A percentile compares a stretch with the other conserved stretches of the same genome.
These are phyloP conservation scores for Melampsora americana DNA, from an alignment of 1,284 basidiomycete genomes.

Conservation along the genomic window DNA sequence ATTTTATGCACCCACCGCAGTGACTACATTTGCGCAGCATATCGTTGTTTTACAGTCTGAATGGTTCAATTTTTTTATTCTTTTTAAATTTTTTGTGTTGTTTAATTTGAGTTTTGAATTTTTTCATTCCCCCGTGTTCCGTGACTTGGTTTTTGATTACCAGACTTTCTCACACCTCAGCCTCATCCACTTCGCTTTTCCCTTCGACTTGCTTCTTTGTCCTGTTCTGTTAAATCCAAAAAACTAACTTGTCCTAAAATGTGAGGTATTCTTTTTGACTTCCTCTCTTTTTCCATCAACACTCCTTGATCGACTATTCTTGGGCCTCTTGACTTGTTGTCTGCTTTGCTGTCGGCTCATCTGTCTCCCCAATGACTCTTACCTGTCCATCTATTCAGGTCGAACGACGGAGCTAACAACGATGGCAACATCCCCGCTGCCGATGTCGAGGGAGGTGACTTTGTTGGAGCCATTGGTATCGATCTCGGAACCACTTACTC, in stretches of 20 bases:
- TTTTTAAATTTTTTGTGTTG: no score
- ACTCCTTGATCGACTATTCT: background rate
- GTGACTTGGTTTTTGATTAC: no score
- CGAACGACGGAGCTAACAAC: constrained; percentile 44
- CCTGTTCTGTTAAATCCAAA: background rate
- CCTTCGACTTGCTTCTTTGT: background rate
- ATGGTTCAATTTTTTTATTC: no score
- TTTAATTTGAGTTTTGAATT: no score
- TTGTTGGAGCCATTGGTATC: constrained; percentile 57
- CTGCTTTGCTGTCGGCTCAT: background rate
- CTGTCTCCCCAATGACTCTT: background rate
- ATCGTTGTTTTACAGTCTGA: no score
- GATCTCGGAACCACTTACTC: no score
- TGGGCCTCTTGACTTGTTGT: background rate
- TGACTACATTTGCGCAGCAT: no score
- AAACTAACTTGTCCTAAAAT: no score
- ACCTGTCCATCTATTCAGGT: constrained; percentile 7
- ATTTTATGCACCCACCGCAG: no score
- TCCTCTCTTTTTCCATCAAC: background rate
- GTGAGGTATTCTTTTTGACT: background rate
- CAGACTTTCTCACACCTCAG: background rate
- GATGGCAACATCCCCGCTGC: constrained; percentile 37
- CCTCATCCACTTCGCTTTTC: background rate
- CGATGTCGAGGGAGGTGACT: constrained; percentile 33
- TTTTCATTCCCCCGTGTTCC: no score